A percentile compares a stretch with the other conserved stretches of the same genome.
Conservation (phyloP, 1,284 basidiomycete species). For the Sporisorium reilianum region DNA sequence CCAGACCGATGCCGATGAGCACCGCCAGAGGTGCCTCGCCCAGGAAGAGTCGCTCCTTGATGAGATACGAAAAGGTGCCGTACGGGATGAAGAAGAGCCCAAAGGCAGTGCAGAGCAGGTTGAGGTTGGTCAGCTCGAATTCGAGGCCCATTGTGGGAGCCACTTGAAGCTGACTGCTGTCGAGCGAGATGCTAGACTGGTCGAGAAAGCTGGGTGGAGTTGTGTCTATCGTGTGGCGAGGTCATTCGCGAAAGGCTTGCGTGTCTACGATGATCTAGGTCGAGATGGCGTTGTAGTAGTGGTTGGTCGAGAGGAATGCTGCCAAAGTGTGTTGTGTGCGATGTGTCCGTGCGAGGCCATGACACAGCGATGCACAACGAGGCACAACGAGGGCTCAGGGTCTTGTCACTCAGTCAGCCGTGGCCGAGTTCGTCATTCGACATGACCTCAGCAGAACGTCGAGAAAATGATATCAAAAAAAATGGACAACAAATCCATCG, state of each 20-base stretch:
- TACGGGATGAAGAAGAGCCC: constrained; percentile 53
- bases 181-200: constrained; percentile 9
- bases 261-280: too few relatives aligned
- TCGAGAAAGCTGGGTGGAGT: not conserved
- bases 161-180: not conserved
- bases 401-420: constrained; percentile 2
- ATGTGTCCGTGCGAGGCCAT: not conserved
- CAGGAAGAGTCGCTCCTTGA: constrained; percentile 60
- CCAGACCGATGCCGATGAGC: constrained; percentile 53
- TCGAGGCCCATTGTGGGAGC: constrained; percentile 22
- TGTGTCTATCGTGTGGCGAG: constrained; percentile 1
- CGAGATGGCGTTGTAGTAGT: too few relatives aligned
- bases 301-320: too few relatives aligned
- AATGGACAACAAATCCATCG: not conserved
- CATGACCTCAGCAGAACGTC: not conserved
- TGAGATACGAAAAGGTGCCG: constrained; percentile 55
- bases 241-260: constrained; percentile 16
- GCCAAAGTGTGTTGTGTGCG: too few relatives aligned
- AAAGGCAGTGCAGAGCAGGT: constrained; percentile 47
- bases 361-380: too few relatives aligned
- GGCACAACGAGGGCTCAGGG: constrained; percentile 6
- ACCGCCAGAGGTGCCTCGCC: constrained; percentile 62
- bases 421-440: constrained; percentile 5
- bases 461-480: not conserved
- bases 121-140: constrained; percentile 44